Percentiles rank a stretch among this genome's conserved stretches.
Evolutionary conservation across 768 basidiomycete species (phyloP).

Genomic region (Lentinula sp.): DNA sequence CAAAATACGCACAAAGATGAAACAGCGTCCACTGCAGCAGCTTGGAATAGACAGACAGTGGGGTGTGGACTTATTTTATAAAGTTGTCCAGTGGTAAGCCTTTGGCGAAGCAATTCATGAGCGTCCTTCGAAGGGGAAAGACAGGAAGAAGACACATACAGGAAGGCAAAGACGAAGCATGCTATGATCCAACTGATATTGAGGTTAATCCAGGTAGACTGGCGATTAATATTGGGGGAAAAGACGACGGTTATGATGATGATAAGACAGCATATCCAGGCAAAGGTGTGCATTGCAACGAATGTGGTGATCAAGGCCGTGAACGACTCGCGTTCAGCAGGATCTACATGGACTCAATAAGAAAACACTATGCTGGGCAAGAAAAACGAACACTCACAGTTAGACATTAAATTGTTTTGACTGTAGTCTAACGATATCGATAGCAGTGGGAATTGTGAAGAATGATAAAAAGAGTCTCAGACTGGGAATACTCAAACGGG

Average conservation of each 20-base stretch:
- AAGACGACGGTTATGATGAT: conserved; percentile 5
- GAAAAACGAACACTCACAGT: not conserved
- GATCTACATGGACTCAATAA: not conserved
- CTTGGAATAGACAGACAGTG: conserved; percentile 9
- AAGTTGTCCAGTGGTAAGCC: conserved; percentile 8
- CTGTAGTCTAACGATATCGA: not conserved
- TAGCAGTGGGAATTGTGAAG: not conserved
- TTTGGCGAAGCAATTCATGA: not conserved
- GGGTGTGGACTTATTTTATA: conserved; percentile 3
- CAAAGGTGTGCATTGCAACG: conserved; percentile 8
- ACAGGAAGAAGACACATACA: not conserved
- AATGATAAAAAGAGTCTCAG: not conserved
- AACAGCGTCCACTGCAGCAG: not conserved
- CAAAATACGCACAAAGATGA: conserved; percentile 5
- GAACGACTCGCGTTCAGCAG: conserved; percentile 1
- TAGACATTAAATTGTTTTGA: not conserved
- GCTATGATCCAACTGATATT: conserved; percentile 11
- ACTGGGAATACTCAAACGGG: not conserved
- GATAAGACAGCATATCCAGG: not conserved
- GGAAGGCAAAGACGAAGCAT: conserved; percentile 6
- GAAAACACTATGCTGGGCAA: not conserved
- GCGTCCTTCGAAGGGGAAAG: not conserved
- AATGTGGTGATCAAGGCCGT: not conserved
- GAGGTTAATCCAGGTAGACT: conserved; percentile 11
- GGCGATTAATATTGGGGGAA: conserved; percentile 3